Evolutionary conservation across 805 yeast species (phyloP).

Genomic region (Lachancea cidri): DNA sequence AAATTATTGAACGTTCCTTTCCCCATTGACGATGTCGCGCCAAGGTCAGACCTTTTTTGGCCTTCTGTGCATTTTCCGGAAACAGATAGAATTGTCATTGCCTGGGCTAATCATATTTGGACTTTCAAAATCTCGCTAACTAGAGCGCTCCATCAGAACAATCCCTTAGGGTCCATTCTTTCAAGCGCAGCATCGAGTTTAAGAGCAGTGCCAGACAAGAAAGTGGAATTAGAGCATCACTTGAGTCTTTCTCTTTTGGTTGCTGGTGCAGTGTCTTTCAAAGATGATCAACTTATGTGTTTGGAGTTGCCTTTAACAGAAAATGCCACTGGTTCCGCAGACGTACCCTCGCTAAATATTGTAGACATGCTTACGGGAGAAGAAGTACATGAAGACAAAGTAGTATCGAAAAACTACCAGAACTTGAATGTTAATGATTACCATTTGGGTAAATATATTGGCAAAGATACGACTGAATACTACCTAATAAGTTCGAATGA

Average conservation of each 20-base stretch:
- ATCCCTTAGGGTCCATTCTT: slow-evolving; percentile 28
- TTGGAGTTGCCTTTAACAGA: slow-evolving; percentile 19
- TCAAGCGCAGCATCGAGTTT: slow-evolving; percentile 44
- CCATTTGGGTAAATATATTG: slow-evolving; percentile 52
- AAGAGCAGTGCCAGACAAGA: slow-evolving; percentile 39
- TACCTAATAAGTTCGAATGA: slow-evolving; percentile 76
- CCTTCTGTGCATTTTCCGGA: slow-evolving; percentile 70
- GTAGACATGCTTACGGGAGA: slow-evolving; percentile 61
- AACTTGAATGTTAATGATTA: slow-evolving; percentile 76
- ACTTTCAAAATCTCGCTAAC: slow-evolving; percentile 43
- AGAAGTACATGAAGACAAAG: slow-evolving; percentile 74
- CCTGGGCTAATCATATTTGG: slow-evolving; percentile 84
- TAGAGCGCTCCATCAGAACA: slow-evolving; percentile 16
- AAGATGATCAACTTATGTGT: slow-evolving; percentile 59
- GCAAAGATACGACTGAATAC: slow-evolving; percentile 41
- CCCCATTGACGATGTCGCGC: slow-evolving; percentile 43
- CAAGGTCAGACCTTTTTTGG: slow-evolving; percentile 73
- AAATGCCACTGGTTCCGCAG: slow-evolving; percentile 47
- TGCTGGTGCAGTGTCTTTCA: slow-evolving; percentile 74
- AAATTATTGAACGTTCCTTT: slow-evolving; percentile 48
- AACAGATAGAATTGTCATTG: slow-evolving; percentile 60
- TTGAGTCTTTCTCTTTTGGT: slow-evolving; percentile 46
- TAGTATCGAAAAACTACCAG: slow-evolving; percentile 53
- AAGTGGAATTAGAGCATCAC: slow-evolving; percentile 34
- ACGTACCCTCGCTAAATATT: slow-evolving; percentile 67